phyloP scores from a whole-genome alignment of 1,139 yeast genomes.

The Cylindricascospora bacillispora region DNA sequence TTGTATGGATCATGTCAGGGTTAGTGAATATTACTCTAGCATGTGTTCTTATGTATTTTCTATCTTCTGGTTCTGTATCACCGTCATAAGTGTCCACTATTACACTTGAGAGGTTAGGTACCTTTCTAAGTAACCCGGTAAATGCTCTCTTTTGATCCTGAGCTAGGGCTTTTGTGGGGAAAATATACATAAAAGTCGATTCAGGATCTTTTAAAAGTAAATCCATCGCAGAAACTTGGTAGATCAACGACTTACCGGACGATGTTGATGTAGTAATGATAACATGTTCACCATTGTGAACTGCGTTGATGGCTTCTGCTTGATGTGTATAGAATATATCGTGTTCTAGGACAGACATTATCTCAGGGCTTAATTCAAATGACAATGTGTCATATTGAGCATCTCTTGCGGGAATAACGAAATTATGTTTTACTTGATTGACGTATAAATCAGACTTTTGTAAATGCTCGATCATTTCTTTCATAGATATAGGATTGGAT shows the following conservation, averaged over 20 bases:
- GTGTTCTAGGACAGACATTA: slow-evolving; percentile 37
- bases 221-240: slow-evolving; percentile 71
- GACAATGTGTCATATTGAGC: slow-evolving; percentile 34
- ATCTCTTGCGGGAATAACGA: slow-evolving; percentile 31
- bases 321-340: slow-evolving; percentile 66
- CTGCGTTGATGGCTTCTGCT: slow-evolving; percentile 53
- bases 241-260: slow-evolving; percentile 86
- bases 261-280: slow-evolving; percentile 89
- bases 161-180: slow-evolving; percentile 94
- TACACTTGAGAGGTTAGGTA: slow-evolving; percentile 20
- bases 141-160: slow-evolving; percentile 88
- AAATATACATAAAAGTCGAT: slow-evolving; percentile 71
- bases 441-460: slow-evolving; percentile 38
- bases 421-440: slow-evolving; percentile 44
- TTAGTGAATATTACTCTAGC: slow-evolving; percentile 83
- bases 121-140: slow-evolving; percentile 42
- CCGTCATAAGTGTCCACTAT: slow-evolving; percentile 81
- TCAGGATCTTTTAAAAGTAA: slow-evolving; percentile 36
- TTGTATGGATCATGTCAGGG: slow-evolving; percentile 86
- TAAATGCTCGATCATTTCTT: slow-evolving; percentile 36
- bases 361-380: slow-evolving; percentile 33
- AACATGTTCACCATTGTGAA: slow-evolving; percentile 46
- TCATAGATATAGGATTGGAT: slow-evolving; percentile 30
- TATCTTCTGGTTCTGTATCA: slow-evolving; percentile 53
- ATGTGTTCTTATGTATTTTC: slow-evolving; percentile 41